Evolutionary conservation across 768 basidiomycete species (phyloP).

Genomic region (Sistotremastrum niveocremeum): DNA sequence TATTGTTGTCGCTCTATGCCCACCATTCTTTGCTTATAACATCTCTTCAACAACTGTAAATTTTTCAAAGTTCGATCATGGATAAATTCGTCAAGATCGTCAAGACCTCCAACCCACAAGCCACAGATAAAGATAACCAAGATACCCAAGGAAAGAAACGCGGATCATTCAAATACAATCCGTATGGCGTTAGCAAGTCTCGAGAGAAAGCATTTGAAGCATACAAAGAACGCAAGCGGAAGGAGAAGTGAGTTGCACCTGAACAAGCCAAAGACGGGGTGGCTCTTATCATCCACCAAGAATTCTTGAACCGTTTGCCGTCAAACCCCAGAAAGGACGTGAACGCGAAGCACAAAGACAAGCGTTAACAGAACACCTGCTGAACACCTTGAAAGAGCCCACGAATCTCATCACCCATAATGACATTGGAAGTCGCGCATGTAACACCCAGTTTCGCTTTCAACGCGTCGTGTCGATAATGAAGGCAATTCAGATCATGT

Average conservation of each 20-base stretch:
- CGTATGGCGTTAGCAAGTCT: slow-evolving; percentile 13
- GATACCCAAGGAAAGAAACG: slow-evolving; percentile 9
- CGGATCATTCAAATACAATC: slow-evolving; percentile 15
- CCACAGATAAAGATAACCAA: slow-evolving; percentile 5
- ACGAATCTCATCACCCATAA: slow-evolving; percentile 74
- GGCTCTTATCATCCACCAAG: slow-evolving; percentile 5
- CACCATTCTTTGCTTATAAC: no score
- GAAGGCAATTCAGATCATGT: slow-evolving; percentile 32
- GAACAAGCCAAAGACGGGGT: no score
- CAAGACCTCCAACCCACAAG: slow-evolving; percentile 11
- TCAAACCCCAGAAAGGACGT: slow-evolving; percentile 11
- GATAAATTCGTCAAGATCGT: slow-evolving; percentile 20
- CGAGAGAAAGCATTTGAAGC: slow-evolving; percentile 14
- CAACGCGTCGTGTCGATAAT: slow-evolving; percentile 1
- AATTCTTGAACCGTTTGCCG: slow-evolving; percentile 16
- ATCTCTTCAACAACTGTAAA: not conserved
- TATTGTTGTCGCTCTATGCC: no score
- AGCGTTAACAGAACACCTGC: slow-evolving; percentile 42
- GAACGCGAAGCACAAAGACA: slow-evolving; percentile 22
- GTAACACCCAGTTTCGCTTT: slow-evolving; percentile 20
- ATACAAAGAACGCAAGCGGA: slow-evolving; percentile 15
- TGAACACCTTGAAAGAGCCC: slow-evolving; percentile 45
- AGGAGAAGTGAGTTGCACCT: slow-evolving; percentile 8
- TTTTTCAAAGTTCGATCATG: slow-evolving; percentile 11
- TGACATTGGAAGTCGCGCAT: slow-evolving; percentile 45